These are phyloP conservation scores for Hydrangea macrophylla DNA, from an alignment of 148 eudicot species.

Conservation along the genomic window DNA sequence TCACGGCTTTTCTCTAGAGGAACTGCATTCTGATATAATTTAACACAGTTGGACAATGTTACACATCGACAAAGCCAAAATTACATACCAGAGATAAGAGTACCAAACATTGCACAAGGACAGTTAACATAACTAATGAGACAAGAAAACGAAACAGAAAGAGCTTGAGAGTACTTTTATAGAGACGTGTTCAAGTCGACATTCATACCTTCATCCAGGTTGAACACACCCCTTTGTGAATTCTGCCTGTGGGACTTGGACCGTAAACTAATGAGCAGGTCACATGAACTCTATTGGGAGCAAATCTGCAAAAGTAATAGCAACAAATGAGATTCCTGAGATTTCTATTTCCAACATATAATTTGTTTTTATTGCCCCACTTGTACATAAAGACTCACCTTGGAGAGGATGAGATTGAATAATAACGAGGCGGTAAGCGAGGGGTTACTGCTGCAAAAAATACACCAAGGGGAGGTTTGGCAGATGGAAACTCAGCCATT, in stretches of 20 bases:
- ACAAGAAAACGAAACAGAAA: neutral
- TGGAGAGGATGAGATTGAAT: slow-evolving; percentile 89
- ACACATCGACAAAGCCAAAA: neutral
- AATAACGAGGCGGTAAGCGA: slow-evolving; percentile 80
- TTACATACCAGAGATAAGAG: neutral
- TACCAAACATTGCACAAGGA: neutral
- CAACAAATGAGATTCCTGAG: slow-evolving; percentile 9
- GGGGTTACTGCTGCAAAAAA: slow-evolving; percentile 88
- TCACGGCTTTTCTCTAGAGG: slow-evolving; percentile 49
- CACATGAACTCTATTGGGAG: slow-evolving; percentile 66
- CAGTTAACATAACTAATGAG: neutral
- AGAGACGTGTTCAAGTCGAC: neutral
- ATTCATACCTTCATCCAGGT: slow-evolving; percentile 87
- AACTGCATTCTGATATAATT: slow-evolving; percentile 58
- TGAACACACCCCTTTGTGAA: slow-evolving; percentile 84
- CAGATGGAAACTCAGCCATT: slow-evolving; percentile 79
- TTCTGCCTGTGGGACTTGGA: slow-evolving; percentile 74
- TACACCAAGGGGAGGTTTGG: slow-evolving; percentile 87
- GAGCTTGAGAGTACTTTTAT: too few relatives aligned
- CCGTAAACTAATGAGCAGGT: slow-evolving; percentile 77
- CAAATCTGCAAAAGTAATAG: slow-evolving; percentile 39
- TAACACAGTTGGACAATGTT: slow-evolving; percentile 8
- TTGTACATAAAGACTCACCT: slow-evolving; percentile 35
- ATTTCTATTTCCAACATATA: neutral
- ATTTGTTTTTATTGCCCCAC: neutral